phyloP scores from a whole-genome alignment of 768 basidiomycete species.

The Ephemerocybe angulata region DNA sequence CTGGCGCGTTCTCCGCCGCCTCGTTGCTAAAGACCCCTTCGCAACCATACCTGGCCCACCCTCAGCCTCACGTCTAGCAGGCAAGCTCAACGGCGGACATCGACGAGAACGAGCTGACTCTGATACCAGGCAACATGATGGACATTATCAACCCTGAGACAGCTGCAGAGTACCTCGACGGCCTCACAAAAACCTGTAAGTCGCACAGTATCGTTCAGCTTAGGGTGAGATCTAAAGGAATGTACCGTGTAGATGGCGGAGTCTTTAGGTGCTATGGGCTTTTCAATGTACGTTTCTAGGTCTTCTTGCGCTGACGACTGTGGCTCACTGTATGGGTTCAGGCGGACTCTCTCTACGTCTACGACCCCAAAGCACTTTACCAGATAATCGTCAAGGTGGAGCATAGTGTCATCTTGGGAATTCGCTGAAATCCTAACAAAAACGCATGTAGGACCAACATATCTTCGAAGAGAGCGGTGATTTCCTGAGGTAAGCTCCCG shows the following conservation, averaged over 20 bases:
- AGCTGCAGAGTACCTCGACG: no score
- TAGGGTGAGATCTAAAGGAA: no score
- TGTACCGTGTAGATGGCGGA: not conserved
- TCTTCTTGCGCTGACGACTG: not conserved
- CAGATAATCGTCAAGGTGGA: not conserved
- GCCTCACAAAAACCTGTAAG: no score
- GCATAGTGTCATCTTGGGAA: not conserved
- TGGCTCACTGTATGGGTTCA: not conserved
- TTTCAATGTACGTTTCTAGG: not conserved
- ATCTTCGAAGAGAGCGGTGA: not conserved
- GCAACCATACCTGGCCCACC: not conserved
- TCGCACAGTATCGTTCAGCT: no score
- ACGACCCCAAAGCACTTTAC: slow-evolving; percentile 2
- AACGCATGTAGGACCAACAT: not conserved
- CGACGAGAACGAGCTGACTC: not conserved
- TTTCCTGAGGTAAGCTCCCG: not conserved
- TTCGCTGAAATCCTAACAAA: no score
- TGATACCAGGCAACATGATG: not conserved
- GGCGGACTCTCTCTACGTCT: not conserved
- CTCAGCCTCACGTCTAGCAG: not conserved
- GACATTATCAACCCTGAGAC: not conserved
- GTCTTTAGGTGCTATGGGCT: not conserved
- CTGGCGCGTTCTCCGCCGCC: not conserved
- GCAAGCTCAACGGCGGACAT: not conserved
- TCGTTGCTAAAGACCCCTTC: not conserved